Evolutionary conservation across 2,329 filamentous ascomycete genomes (phyloP), one percentile per base, ranked within the genome.

Genomic region (Claviceps purpurea): DNA sequence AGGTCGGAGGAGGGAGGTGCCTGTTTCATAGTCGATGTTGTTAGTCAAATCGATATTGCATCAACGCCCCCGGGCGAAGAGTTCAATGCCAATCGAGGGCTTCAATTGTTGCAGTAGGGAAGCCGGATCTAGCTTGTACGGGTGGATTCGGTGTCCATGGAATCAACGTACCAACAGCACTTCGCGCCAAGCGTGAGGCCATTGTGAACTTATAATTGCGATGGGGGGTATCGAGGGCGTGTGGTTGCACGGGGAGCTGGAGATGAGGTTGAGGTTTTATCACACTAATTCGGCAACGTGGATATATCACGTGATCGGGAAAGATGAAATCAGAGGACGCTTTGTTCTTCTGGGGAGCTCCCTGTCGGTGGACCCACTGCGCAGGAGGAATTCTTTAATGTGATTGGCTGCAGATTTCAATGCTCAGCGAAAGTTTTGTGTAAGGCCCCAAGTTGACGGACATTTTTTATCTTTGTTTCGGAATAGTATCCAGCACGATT

Each of bases 101-200:
- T 57, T 60, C 64, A 65, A 66, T 65, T 65, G 61, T 39, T 50
- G 39, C 47, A 50, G 46, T 54, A n/a, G 5, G 2, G 16, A 5
- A 34, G 26, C 16, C 4, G 26, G 8, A 26, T 7, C 34, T 26
- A 11, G 4, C 8, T 34, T 18, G 16, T 7, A 6, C 5, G 41
- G 5, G 22, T 24, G 22, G 5, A 4, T 16, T 53, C 53, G 53
- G 39, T 54, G 42, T 37, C 30, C 16, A 8, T 11, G 55, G 54
- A 24, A 13, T 44, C 50, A 34, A 83, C 89, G 73, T 83, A 97
- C 91, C 87, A 76, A 91, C 77, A 76, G 89, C 89, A 81, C 84
- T 90, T 82, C 87, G 89, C 81, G 85, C 89, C 78, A 97, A 81
- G 80, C 90, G 89, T 75, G 89, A 95, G 80, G 91, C 91, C 91